Base-by-base conservation (phyloP, 2,329 filamentous ascomycete genomes). In the Sclerotiophoma versabilis region DNA sequence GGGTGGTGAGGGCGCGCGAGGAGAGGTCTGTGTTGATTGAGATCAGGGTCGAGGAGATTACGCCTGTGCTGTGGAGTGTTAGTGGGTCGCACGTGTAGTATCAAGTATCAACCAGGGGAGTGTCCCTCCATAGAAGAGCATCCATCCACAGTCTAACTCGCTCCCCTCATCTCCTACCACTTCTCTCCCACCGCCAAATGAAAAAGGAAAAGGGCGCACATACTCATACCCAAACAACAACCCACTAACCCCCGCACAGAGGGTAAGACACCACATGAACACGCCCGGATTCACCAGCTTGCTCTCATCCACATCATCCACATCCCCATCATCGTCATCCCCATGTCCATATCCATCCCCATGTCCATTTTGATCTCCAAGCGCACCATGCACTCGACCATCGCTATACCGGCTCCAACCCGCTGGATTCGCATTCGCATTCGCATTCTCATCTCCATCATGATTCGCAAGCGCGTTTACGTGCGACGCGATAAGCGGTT, bases 161-260 rank as follows among this genome's bases (percentile, higher is more conserved):
- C n/a, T n/a, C n/a, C n/a, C n/a, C n/a, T n/a, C n/a, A n/a, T n/a
- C n/a, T n/a, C n/a, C n/a, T n/a, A n/a, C n/a, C n/a, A n/a, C n/a
- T n/a, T n/a, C 27, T 30, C 27, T 10, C 6, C 27, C 27, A 22
- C 11, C 2, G 17, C 5, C 33, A 23, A 22, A 9, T 6, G 30
- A 29, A 10, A 14, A n/a, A 17, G 8, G 22, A 5, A 14, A 12
- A 41, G 15, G n/a, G n/a, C n/a, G n/a, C n/a, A 66, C 67, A 3
- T 75, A 83, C 81, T 87, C 84, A 65, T 85, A 87, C 50, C 84
- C 84, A 72, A 87, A 87, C 14, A 87, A 70, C 12, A 87, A 71
- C 3, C 84, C 84, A 44, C 80, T 83, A 12, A 87, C 78, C 4
- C 83, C 83, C 6, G 84, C 84, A 19, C 83, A 81, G 37, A 84